Evolutionary conservation across 2,329 filamentous ascomycete species (phyloP).

Genomic region (Lasiodiplodia citricola): DNA sequence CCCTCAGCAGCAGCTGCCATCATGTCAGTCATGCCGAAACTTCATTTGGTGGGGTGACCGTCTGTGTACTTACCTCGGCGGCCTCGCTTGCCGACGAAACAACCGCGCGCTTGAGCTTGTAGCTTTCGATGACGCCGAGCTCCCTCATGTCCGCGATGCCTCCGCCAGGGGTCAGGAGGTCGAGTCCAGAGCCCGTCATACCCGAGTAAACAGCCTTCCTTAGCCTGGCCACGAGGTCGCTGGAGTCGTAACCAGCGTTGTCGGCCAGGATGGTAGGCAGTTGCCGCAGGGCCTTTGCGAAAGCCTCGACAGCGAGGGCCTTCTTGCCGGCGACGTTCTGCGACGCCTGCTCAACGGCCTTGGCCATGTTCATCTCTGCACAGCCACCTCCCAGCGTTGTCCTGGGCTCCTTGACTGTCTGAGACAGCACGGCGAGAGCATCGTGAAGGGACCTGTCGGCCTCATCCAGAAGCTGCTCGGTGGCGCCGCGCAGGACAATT

Average conservation of each 20-base stretch:
- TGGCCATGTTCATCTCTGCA: constrained; percentile 98
- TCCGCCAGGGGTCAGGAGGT: constrained; percentile 86
- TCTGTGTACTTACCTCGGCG: constrained; percentile 73
- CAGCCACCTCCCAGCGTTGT: constrained; percentile 95
- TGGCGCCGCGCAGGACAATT: constrained; percentile 93
- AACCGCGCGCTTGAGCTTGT: constrained; percentile 98
- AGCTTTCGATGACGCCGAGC: constrained; percentile 93
- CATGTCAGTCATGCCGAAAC: constrained; percentile 37
- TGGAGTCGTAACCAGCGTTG: constrained; percentile 95
- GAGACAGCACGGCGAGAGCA: constrained; percentile 91
- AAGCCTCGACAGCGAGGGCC: constrained; percentile 88
- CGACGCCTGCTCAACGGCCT: constrained; percentile 91
- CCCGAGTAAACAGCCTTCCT: constrained; percentile 95
- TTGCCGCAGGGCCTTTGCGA: constrained; percentile 87
- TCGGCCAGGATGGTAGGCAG: constrained; percentile 96
- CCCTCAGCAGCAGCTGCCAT: constrained; percentile 78
- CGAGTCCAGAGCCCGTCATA: constrained; percentile 88
- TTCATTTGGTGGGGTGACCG: not conserved
- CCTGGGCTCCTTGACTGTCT: constrained; percentile 92
- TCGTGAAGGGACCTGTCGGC: constrained; percentile 96
- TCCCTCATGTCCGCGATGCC: constrained; percentile 96
- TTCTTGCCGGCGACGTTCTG: constrained; percentile 97
- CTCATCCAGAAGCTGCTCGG: constrained; percentile 95
- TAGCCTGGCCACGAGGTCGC: constrained; percentile 88
- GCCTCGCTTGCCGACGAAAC: constrained; percentile 96